Conservation (phyloP, 306 rosid genomes). For the Vicia sativa region DNA sequence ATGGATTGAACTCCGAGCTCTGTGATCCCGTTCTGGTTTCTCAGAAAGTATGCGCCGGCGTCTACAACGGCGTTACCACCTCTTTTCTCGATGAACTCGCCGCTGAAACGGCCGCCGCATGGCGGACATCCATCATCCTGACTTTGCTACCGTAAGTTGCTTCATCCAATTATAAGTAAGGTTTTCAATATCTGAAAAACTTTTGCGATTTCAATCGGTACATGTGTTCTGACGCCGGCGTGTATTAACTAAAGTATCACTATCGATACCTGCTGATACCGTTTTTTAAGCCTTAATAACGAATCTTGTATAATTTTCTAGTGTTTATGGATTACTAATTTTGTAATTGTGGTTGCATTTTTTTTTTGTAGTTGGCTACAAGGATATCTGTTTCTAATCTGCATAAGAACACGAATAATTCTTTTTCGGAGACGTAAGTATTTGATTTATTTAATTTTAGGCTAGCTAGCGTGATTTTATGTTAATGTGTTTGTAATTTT, state of each 20-base stretch:
- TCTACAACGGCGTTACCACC: constrained; percentile 91
- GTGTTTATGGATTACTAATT: too few species aligned
- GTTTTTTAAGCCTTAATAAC: too few species aligned
- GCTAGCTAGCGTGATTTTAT: background rate
- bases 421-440: constrained; percentile 77
- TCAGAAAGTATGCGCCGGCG: constrained; percentile 94
- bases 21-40: constrained; percentile 87
- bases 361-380: constrained; percentile 68
- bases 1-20: constrained; percentile 78
- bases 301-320: too few species aligned
- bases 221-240: too few species aligned
- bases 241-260: too few species aligned
- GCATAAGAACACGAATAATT: constrained; percentile 73
- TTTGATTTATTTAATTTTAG: rapidly evolving
- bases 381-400: constrained; percentile 78
- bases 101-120: constrained; percentile 92
- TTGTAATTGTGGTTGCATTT: too few species aligned
- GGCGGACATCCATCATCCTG: constrained; percentile 90
- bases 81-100: constrained; percentile 94
- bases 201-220: too few species aligned
- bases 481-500: constrained; percentile 1
- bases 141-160: constrained; percentile 76
- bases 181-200: too few species aligned
- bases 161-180: too few species aligned
- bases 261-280: too few species aligned